A percentile compares a stretch with the other conserved stretches of the same genome.
Evolutionary conservation across 257 asterid species (phyloP).

Genomic region (Phtheirospermum japonicum): DNA sequence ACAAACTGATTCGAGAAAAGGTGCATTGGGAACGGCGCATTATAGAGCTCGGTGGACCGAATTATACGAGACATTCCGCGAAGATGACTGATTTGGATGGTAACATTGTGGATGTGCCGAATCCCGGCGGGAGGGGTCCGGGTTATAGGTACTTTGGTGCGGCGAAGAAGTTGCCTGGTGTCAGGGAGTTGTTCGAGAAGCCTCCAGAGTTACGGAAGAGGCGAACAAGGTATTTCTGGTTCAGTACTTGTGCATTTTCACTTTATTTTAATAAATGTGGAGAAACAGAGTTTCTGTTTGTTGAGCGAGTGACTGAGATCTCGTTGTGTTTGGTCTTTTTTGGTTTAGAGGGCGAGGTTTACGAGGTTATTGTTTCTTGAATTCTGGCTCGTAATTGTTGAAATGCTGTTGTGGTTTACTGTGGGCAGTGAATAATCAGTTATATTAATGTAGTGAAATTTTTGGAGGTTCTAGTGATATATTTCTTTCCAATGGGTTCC

Average conservation of each 20-base stretch:
- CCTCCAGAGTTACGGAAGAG: constrained; percentile 93
- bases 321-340: too few species aligned
- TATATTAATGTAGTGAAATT: background rate
- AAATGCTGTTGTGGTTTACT: constrained; percentile 1
- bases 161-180: constrained; percentile 97
- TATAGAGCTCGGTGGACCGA: constrained; percentile 85
- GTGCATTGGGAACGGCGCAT: constrained; percentile 91
- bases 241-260: background rate
- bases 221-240: constrained; percentile 66
- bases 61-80: constrained; percentile 60
- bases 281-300: background rate
- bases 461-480: background rate
- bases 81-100: constrained; percentile 99
- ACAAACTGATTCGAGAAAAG: constrained; percentile 87
- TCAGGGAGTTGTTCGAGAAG: constrained; percentile 86
- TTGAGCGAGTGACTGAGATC: too few species aligned
- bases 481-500: background rate
- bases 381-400: background rate
- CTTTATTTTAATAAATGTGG: constrained; percentile 2
- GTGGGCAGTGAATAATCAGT: background rate
- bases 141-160: constrained; percentile 98
- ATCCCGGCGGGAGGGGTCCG: constrained; percentile 94
- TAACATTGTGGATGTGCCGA: constrained; percentile 91
- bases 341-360: background rate
- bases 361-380: background rate